These are phyloP conservation scores for Lodderomyces orthopsilosis DNA, from an alignment of 1,139 yeast species.

Conservation along the genomic window DNA sequence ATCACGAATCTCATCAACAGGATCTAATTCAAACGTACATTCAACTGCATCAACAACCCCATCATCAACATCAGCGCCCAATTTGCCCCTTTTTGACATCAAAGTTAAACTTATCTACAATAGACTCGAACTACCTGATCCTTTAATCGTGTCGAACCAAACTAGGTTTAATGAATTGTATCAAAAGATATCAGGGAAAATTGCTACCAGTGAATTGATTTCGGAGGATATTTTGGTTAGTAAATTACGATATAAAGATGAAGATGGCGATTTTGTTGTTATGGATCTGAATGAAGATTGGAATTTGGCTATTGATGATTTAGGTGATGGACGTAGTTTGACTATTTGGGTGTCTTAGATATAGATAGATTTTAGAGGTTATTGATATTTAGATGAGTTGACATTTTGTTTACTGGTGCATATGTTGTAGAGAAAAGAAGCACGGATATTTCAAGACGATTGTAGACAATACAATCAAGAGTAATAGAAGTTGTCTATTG, in stretches of 20 bases:
- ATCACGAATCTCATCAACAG: constrained; percentile 11
- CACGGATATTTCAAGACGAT: too few relatives aligned
- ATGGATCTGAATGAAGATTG: constrained; percentile 82
- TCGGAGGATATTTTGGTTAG: constrained; percentile 38
- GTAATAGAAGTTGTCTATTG: too few relatives aligned
- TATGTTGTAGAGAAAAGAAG: too few relatives aligned
- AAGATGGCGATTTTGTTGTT: constrained; percentile 91
- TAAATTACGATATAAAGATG: constrained; percentile 82
- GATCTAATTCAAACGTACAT: constrained; percentile 13
- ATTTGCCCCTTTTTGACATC: constrained; percentile 14
- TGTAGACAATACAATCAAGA: too few relatives aligned
- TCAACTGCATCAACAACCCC: constrained; percentile 14
- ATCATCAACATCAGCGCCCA: constrained; percentile 11
- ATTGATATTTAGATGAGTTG: too few relatives aligned
- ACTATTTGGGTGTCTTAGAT: constrained; percentile 35
- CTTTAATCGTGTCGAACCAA: constrained; percentile 40
- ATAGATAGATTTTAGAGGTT: too few relatives aligned
- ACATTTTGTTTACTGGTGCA: too few relatives aligned
- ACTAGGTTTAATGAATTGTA: constrained; percentile 48
- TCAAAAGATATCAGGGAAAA: constrained; percentile 35
- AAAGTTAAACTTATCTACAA: constrained; percentile 55
- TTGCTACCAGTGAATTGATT: constrained; percentile 30
- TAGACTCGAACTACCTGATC: constrained; percentile 33
- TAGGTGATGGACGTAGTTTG: constrained; percentile 38
- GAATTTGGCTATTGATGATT: constrained; percentile 54